Evolutionary conservation across 2,329 filamentous ascomycete species (phyloP), one percentile per base, ranked within the genome.

Genomic region (Triangularia verruculosa): DNA sequence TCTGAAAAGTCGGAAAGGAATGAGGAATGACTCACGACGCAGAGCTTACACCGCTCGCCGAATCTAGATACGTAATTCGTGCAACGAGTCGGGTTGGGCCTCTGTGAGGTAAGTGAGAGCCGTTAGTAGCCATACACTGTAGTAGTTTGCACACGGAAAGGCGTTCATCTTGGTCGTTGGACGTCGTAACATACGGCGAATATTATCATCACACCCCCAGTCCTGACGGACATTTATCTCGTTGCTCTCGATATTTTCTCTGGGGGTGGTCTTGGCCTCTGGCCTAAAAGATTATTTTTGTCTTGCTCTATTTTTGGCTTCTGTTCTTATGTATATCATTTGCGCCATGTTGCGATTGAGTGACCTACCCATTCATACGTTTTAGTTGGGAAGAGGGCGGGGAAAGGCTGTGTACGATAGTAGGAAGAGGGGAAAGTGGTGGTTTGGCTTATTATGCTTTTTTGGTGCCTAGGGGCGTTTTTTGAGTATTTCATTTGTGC

Each of bases 21-120:
- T 47, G 39, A 20, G 39, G n/a, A 3, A 20, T 47, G 39, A 66
- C 73, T 67, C 64, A 76, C 74, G 17, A 73, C 66, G 62, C 76
- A 78, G 24, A 76, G 71, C 66, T 72, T 74, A 68, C 76, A 78
- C 43, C 74, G 66, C 30, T 77, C 74, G 9, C 76, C 76, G 57
- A 78, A 78, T 53, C 70, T 72, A 47, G 66, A 63, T 25, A 77
- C 76, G 2, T 68, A 72, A 61, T 77, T 77, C 60, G 73, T 74
- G 71, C 76, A 78, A 63, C 74, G 73, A 62, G 74, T 72, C 32
- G 34, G 56, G 30, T 32, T 43, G 39, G 39, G 39, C 20, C 39
- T 47, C 39, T 47, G n/a, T 47, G n/a, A n/a, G n/a, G 39, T 47
- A 47, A 20, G 39, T 47, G n/a, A 47, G 39, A 47, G 39, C 39